A percentile compares a stretch with the other conserved stretches of the same genome.
Conservation (phyloP, 176 grass and related monocot genomes). For the Rhynchospora pubera region DNA sequence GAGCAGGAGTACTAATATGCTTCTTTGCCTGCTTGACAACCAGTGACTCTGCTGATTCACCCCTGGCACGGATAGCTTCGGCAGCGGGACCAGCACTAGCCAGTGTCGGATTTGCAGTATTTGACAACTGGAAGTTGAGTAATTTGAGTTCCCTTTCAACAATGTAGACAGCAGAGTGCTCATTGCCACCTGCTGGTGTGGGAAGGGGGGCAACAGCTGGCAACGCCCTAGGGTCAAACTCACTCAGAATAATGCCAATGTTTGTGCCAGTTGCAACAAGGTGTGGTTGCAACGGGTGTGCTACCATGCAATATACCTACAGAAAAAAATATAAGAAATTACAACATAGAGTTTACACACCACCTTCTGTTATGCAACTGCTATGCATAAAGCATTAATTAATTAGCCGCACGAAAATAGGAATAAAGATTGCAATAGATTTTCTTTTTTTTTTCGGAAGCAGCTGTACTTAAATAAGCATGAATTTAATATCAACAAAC, state of each 20-base stretch:
- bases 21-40: slow-evolving; percentile 92
- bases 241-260: slow-evolving; percentile 94
- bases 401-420: background rate
- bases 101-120: slow-evolving; percentile 71
- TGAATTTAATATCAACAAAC: background rate
- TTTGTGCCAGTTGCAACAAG: slow-evolving; percentile 99
- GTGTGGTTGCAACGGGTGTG: slow-evolving; percentile 90
- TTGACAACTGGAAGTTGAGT: slow-evolving; percentile 89
- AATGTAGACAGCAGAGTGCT: slow-evolving; percentile 90
- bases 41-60: slow-evolving; percentile 55
- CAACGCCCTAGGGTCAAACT: slow-evolving; percentile 94
- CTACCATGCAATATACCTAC: slow-evolving; percentile 99
- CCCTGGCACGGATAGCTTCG: slow-evolving; percentile 55
- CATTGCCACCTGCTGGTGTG: slow-evolving; percentile 56
- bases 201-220: slow-evolving; percentile 74
- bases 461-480: background rate
- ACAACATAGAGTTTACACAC: background rate
- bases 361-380: background rate
- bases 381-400: background rate
- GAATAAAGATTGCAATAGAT: background rate
- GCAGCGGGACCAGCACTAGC: slow-evolving; percentile 37
- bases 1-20: slow-evolving; percentile 92
- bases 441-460: background rate
- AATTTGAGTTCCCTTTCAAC: slow-evolving; percentile 97
- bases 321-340: background rate